phyloP scores from a whole-genome alignment of 805 yeast species.

The Nakazawaea wyomingensis region DNA sequence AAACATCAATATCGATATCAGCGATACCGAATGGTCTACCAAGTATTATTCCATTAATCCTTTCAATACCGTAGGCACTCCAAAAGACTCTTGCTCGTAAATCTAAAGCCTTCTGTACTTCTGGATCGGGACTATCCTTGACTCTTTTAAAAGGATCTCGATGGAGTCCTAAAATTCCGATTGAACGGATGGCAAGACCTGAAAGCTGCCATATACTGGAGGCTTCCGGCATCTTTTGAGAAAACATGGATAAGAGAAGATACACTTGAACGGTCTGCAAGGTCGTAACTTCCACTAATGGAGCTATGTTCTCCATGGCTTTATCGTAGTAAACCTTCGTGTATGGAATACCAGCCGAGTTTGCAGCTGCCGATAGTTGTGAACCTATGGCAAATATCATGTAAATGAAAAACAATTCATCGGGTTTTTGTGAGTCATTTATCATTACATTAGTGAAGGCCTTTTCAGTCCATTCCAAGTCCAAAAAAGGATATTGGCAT shows the following conservation, averaged over 20 bases:
- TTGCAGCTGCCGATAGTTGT: slow-evolving; percentile 16
- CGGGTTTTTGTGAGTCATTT: slow-evolving; percentile 15
- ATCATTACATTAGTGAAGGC: slow-evolving; percentile 19
- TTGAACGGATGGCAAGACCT: slow-evolving; percentile 27
- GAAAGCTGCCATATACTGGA: slow-evolving; percentile 27
- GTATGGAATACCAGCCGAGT: slow-evolving; percentile 12
- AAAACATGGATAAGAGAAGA: slow-evolving; percentile 25
- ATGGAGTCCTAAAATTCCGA: slow-evolving; percentile 28
- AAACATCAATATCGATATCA: slow-evolving; percentile 29
- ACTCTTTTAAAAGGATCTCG: slow-evolving; percentile 20
- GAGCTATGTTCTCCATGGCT: slow-evolving; percentile 24
- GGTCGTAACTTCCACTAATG: slow-evolving; percentile 20
- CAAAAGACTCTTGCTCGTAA: slow-evolving; percentile 27
- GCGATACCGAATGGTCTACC: slow-evolving; percentile 33
- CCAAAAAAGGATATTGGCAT: slow-evolving; percentile 30
- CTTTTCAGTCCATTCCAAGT: slow-evolving; percentile 22
- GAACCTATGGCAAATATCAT: slow-evolving; percentile 29
- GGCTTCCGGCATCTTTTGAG: slow-evolving; percentile 31
- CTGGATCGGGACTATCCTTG: slow-evolving; percentile 9
- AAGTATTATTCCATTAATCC: slow-evolving; percentile 28
- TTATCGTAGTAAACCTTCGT: slow-evolving; percentile 25
- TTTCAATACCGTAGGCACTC: slow-evolving; percentile 31
- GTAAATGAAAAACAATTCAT: slow-evolving; percentile 23
- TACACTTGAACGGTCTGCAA: slow-evolving; percentile 28
- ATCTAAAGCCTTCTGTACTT: slow-evolving; percentile 14